Conservation (phyloP, 345 rosid species). For the Populus euphratica region DNA sequence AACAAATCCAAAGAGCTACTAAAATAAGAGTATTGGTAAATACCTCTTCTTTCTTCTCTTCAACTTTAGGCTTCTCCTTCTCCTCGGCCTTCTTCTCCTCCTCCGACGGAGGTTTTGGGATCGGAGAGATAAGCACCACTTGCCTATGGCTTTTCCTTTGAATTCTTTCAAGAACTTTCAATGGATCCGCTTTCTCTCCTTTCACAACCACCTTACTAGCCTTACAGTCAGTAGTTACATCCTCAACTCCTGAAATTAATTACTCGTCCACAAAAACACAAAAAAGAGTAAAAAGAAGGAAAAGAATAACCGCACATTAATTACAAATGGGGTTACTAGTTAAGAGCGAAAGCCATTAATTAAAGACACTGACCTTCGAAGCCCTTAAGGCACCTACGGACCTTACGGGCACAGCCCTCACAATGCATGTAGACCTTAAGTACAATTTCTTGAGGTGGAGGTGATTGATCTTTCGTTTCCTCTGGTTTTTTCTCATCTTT, state of each 20-base stretch:
- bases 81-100: slow-evolving; percentile 52
- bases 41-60: slow-evolving; percentile 80
- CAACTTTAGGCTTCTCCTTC: slow-evolving; percentile 50
- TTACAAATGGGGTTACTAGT: background rate
- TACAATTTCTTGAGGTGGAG: slow-evolving; percentile 62
- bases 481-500: slow-evolving; percentile 38
- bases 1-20: background rate
- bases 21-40: background rate
- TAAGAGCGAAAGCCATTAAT: background rate
- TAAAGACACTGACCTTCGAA: slow-evolving; percentile 53
- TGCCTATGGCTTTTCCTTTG: slow-evolving; percentile 78
- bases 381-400: slow-evolving; percentile 68
- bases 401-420: slow-evolving; percentile 93
- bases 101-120: slow-evolving; percentile 64
- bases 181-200: slow-evolving; percentile 90
- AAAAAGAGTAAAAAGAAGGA: background rate
- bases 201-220: slow-evolving; percentile 77
- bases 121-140: slow-evolving; percentile 85
- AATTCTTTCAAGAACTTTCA: slow-evolving; percentile 71
- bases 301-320: background rate
- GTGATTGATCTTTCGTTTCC: slow-evolving; percentile 39
- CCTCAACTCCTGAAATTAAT: slow-evolving; percentile 64
- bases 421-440: slow-evolving; percentile 92
- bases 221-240: slow-evolving; percentile 77
- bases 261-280: background rate